A percentile compares a stretch with the other conserved stretches of the same genome.
phyloP scores from a whole-genome alignment of 225 moss, liverwort and hornwort genomes.

The Bryum argenteum region DNA sequence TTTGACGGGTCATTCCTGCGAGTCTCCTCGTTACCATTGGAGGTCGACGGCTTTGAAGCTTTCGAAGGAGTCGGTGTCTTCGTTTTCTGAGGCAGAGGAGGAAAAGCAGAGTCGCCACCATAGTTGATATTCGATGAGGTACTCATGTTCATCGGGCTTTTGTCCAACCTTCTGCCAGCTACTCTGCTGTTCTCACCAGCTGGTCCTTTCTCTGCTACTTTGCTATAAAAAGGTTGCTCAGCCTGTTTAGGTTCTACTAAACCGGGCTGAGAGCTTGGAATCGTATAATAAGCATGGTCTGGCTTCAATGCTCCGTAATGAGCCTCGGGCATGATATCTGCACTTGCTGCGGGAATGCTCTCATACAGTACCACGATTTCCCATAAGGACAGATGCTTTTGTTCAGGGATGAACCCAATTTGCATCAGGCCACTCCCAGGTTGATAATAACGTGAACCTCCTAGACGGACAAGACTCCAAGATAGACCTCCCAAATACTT shows the following conservation, averaged over 20 bases:
- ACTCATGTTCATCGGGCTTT: slow-evolving; percentile 44
- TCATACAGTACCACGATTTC: slow-evolving; percentile 64
- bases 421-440: slow-evolving; percentile 76
- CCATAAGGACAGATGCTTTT: slow-evolving; percentile 71
- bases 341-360: slow-evolving; percentile 35
- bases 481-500: slow-evolving; percentile 58
- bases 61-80: slow-evolving; percentile 55
- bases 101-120: slow-evolving; percentile 91
- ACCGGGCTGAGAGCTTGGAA: slow-evolving; percentile 52
- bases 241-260: slow-evolving; percentile 43
- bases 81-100: slow-evolving; percentile 78
- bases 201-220: slow-evolving; percentile 60
- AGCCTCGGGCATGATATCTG: slow-evolving; percentile 31
- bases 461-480: slow-evolving; percentile 91
- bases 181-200: slow-evolving; percentile 42
- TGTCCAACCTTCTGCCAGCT: slow-evolving; percentile 41
- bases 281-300: slow-evolving; percentile 34
- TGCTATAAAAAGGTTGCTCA: slow-evolving; percentile 53
- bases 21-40: slow-evolving; percentile 46
- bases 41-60: slow-evolving; percentile 43
- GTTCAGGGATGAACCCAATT: slow-evolving; percentile 74
- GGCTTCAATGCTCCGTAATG: slow-evolving; percentile 42
- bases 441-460: slow-evolving; percentile 80
- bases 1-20: slow-evolving; percentile 34
- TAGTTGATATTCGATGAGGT: slow-evolving; percentile 61